Base-by-base conservation (phyloP, 129 eudicot species). In the Helianthus tuberosus region DNA sequence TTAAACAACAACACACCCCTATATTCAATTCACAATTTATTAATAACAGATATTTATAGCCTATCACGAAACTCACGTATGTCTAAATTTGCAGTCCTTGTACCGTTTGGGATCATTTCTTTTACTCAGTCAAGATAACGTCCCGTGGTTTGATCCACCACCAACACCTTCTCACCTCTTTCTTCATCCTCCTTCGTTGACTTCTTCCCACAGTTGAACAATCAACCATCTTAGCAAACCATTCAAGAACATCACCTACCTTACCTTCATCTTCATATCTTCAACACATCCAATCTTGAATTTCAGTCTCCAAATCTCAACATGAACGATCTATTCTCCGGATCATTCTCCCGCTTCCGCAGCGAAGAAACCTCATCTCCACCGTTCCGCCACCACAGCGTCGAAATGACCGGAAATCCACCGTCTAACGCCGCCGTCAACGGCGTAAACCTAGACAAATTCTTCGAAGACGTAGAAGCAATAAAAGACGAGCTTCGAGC, bases 301-400 rank as follows among this genome's bases (percentile, higher is more conserved):
- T 20, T 20, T 20, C 23, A 20, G 23, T 20, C 0, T 20, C 23
- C 32, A 39, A 39, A 6, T 39, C 15, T 44, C 49, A 74, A 43
- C 14, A 91, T 92, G 97, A 92, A 92, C 62, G 91, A 92, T 77
- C 86, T 91, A 13, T 89, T 89, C 66, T 89, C 93, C 9, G 86
- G 85, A 35, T 89, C 97, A 5, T 89, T 92, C 81, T 83, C 93
- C 9, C 90, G 84, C 2, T 85, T 79, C 80, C 82, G 82, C 75
- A 79, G 77, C 69, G 80, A 79, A 41, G 87, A 83, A 5, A 80
- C 71, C 5, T 82, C 94, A 8, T 78, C 96, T 5, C 85, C 87
- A 9, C 83, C 80, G 12, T 69, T 80, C 77, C 64, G 61, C 1
- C 14, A 27, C 20, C 65, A 69, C 72, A 70, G 52, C 76, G 61